Conservation (phyloP, 192 early-diverging fungal genomes). For the Backusella luteola region DNA sequence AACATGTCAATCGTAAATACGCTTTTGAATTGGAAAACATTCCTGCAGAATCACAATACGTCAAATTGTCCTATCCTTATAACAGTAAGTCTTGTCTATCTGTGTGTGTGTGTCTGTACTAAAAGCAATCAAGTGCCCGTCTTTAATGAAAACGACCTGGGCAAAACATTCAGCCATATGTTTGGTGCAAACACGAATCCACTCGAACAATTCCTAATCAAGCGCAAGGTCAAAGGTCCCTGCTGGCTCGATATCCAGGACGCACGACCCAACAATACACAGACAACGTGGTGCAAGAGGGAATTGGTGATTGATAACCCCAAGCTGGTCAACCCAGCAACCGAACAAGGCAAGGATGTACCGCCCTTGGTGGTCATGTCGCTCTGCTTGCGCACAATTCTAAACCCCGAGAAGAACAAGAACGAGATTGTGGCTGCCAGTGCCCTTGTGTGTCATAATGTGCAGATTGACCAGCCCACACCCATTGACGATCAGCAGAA, state of each 20-base stretch:
- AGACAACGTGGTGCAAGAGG: conserved; percentile 82
- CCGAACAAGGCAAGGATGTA: conserved; percentile 46
- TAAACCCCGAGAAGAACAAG: conserved; percentile 74
- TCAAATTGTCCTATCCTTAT: conserved; percentile 86
- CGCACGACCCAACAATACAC: conserved; percentile 42
- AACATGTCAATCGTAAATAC: conserved; percentile 76
- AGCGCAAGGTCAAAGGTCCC: conserved; percentile 95
- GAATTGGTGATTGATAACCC: conserved; percentile 71
- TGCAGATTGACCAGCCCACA: conserved; percentile 55
- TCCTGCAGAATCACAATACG: conserved; percentile 77
- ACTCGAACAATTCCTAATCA: conserved; percentile 92
- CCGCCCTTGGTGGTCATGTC: conserved; percentile 89
- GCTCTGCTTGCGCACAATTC: conserved; percentile 78
- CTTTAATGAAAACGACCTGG: conserved; percentile 55
- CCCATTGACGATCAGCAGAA: conserved; percentile 43
- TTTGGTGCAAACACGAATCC: conserved; percentile 88
- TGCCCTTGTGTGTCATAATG: conserved; percentile 71
- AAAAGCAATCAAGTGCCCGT: conserved; percentile 46
- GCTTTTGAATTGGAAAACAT: conserved; percentile 87
- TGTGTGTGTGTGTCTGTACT: neutral
- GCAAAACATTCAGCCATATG: conserved; percentile 76
- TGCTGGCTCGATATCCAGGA: conserved; percentile 83
- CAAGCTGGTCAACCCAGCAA: conserved; percentile 60
- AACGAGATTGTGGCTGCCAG: conserved; percentile 89
- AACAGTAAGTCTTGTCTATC: conserved; percentile 33